A percentile compares a stretch with the other conserved stretches of the same genome.
Conservation (phyloP, 768 basidiomycete species). For the Rhodotorula kratochvilovae region DNA sequence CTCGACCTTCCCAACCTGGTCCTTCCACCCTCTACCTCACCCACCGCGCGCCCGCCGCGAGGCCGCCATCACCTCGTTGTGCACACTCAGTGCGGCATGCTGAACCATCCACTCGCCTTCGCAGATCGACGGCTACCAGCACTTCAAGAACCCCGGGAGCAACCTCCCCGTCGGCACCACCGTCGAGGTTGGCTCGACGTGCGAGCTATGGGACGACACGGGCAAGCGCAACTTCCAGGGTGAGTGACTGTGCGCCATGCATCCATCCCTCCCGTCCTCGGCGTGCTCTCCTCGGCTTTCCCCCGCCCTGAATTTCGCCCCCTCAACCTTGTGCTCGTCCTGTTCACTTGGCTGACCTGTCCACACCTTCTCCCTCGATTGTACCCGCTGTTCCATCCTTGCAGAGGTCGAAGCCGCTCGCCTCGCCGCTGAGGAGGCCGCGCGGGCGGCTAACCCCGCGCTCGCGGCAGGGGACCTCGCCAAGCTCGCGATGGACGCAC, state of each 20-base stretch:
- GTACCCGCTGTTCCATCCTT: neutral
- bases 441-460: constrained; percentile 20
- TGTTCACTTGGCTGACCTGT: neutral
- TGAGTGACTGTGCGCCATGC: too few relatives aligned
- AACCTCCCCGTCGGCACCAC: neutral
- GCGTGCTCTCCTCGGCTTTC: neutral
- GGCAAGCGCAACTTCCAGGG: constrained; percentile 18
- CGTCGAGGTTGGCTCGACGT: neutral
- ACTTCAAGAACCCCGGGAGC: neutral
- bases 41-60: too few relatives aligned
- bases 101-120: too few relatives aligned
- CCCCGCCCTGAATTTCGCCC: too few relatives aligned
- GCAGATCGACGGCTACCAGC: neutral
- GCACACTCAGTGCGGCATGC: neutral
- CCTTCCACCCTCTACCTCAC: neutral
- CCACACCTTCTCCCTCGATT: neutral
- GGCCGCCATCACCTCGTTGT: too few relatives aligned
- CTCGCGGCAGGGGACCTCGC: constrained; percentile 35
- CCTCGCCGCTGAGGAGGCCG: constrained; percentile 19
- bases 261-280: too few relatives aligned
- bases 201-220: constrained; percentile 37
- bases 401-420: constrained; percentile 38
- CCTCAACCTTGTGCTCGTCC: neutral
- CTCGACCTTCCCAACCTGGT: neutral
- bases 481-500: constrained; percentile 14